A percentile compares a stretch with the other conserved stretches of the same genome.
Evolutionary conservation across 768 basidiomycete genomes (phyloP).

Genomic region (Trametes cingulata): DNA sequence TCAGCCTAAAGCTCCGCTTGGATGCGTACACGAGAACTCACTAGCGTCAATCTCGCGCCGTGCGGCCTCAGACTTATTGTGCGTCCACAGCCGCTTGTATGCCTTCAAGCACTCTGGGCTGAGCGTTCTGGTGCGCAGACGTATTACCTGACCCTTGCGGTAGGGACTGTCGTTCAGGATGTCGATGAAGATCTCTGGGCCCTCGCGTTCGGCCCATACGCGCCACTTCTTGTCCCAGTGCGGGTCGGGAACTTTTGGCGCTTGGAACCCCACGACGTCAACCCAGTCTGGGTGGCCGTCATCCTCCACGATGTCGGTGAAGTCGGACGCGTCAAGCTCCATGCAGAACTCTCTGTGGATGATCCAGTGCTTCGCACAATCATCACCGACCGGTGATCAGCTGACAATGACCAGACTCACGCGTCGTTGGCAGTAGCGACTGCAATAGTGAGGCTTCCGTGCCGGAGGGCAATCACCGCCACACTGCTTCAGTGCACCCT

Average conservation of each 20-base stretch:
- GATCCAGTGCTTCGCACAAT: not conserved
- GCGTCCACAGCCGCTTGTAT: not conserved
- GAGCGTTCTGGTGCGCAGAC: slow-evolving; percentile 2
- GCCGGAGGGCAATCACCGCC: not conserved
- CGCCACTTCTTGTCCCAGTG: not conserved
- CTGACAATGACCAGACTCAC: not conserved
- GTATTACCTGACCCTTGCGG: slow-evolving; percentile 2
- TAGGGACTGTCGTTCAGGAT: not conserved
- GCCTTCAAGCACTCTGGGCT: slow-evolving; percentile 3
- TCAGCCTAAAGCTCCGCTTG: not conserved
- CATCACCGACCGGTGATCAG: not conserved
- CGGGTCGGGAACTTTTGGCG: not conserved
- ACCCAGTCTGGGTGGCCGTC: slow-evolving; percentile 7
- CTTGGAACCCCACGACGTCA: not conserved
- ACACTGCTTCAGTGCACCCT: not conserved
- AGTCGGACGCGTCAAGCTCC: not conserved
- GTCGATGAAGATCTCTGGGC: slow-evolving; percentile 15
- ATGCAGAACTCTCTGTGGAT: slow-evolving; percentile 6
- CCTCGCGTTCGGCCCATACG: slow-evolving; percentile 1
- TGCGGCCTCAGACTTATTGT: not conserved
- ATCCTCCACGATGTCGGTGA: not conserved
- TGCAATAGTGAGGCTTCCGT: slow-evolving; percentile 6
- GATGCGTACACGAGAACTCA: not conserved
- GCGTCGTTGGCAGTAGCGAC: not conserved
- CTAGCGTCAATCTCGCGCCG: not conserved